These are phyloP conservation scores for Cadophora malorum DNA, from an alignment of 2,329 filamentous ascomycete species.

Conservation along the genomic window DNA sequence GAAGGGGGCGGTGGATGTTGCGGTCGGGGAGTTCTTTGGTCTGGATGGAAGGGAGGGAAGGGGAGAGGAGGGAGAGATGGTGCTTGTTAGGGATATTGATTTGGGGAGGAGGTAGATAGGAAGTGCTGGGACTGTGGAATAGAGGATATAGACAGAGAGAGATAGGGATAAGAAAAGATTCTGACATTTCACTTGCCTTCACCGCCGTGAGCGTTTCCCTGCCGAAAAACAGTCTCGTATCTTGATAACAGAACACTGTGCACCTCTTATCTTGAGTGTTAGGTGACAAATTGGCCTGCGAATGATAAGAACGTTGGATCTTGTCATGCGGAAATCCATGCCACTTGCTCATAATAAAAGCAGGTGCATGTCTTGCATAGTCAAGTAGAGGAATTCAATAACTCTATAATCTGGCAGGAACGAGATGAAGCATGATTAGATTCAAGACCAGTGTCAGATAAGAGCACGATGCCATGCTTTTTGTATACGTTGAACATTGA, in stretches of 20 bases:
- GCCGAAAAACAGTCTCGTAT: not conserved
- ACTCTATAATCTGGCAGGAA: no score
- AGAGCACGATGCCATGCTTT: no score
- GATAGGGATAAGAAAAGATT: no score
- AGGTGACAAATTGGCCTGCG: no score
- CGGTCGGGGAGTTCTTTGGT: slow-evolving; percentile 72
- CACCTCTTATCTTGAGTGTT: not conserved
- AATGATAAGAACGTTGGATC: no score
- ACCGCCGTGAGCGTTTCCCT: not conserved
- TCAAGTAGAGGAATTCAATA: no score
- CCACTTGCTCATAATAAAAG: no score
- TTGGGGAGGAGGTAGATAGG: slow-evolving; percentile 50
- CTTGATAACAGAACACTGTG: not conserved
- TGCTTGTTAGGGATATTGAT: slow-evolving; percentile 59
- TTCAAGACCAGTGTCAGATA: no score
- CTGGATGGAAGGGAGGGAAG: slow-evolving; percentile 26
- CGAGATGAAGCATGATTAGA: no score
- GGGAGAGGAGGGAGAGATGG: slow-evolving; percentile 49
- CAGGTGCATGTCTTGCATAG: no score
- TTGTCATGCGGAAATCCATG: no score
- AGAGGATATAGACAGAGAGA: not conserved
- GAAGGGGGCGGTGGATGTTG: slow-evolving; percentile 72
- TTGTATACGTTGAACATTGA: no score
- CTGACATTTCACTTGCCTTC: not conserved
- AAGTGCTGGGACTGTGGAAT: not conserved